Evolutionary conservation across 2,329 filamentous ascomycete species (phyloP).

Genomic region (Aspergillus proliferans): DNA sequence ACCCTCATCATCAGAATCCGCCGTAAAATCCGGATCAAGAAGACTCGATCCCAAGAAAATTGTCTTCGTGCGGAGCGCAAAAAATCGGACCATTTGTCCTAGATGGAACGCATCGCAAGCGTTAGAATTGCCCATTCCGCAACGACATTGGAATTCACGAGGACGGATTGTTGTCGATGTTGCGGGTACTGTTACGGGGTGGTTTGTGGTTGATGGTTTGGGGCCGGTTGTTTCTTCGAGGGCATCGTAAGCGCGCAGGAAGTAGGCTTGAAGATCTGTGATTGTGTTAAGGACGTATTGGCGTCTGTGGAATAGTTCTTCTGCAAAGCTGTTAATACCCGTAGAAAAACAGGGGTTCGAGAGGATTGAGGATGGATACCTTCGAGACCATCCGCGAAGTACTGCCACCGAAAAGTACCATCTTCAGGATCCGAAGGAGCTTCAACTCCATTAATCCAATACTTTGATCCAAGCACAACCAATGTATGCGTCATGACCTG

Average conservation of each 20-base stretch:
- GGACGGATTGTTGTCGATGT: conserved; percentile 14
- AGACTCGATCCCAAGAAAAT: conserved; percentile 37
- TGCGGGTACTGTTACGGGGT: conserved; percentile 6
- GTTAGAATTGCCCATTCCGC: conserved; percentile 35
- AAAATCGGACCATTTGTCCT: conserved; percentile 41
- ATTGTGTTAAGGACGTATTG: conserved; percentile 38
- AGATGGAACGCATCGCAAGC: conserved; percentile 41
- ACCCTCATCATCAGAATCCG: conserved; percentile 11
- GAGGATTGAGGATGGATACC: conserved; percentile 21
- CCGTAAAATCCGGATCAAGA: conserved; percentile 28
- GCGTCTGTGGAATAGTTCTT: conserved; percentile 38
- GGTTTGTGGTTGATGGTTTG: conserved; percentile 9
- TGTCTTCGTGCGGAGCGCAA: conserved; percentile 35
- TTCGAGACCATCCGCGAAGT: conserved; percentile 34
- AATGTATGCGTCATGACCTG: conserved; percentile 29
- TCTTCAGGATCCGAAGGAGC: conserved; percentile 7
- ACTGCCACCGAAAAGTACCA: conserved; percentile 28
- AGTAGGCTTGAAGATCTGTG: conserved; percentile 37
- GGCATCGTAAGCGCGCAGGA: conserved; percentile 36
- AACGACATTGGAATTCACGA: conserved; percentile 35
- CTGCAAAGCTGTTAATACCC: conserved; percentile 16
- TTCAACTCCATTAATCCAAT: conserved; percentile 28
- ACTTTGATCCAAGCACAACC: conserved; percentile 31
- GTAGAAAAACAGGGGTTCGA: not conserved
- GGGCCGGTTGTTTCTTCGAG: conserved; percentile 20